Conservation (phyloP, 2,329 filamentous ascomycete species). For the Didymella sp. region DNA sequence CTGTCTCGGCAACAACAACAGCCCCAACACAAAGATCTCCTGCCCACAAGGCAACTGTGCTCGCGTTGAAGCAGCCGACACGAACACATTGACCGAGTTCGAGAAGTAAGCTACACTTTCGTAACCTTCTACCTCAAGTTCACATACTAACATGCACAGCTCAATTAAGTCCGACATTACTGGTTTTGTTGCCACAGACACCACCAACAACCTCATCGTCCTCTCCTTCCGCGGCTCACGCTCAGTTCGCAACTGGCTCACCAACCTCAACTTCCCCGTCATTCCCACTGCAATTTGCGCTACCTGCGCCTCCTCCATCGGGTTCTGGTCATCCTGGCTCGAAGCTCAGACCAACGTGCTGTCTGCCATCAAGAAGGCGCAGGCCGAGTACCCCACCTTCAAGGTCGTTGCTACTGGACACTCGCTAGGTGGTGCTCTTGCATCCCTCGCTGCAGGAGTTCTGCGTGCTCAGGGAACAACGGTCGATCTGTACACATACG, state of each 20-base stretch:
- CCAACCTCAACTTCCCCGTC: slow-evolving; percentile 59
- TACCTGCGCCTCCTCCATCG: slow-evolving; percentile 62
- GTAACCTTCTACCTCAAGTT: neutral
- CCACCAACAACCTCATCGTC: slow-evolving; percentile 62
- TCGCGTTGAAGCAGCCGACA: slow-evolving; percentile 55
- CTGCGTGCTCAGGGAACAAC: slow-evolving; percentile 59
- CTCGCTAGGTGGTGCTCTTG: slow-evolving; percentile 71
- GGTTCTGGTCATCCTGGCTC: slow-evolving; percentile 66
- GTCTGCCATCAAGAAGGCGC: slow-evolving; percentile 55
- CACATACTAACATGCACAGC: slow-evolving; percentile 22
- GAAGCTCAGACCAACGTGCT: slow-evolving; percentile 58
- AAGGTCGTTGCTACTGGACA: slow-evolving; percentile 68
- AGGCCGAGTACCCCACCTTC: slow-evolving; percentile 59
- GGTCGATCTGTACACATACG: slow-evolving; percentile 70
- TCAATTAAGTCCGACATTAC: slow-evolving; percentile 52
- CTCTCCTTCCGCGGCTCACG: slow-evolving; percentile 66
- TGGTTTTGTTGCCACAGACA: slow-evolving; percentile 57
- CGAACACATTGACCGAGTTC: slow-evolving; percentile 57
- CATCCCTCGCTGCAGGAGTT: slow-evolving; percentile 65
- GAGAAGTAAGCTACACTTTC: slow-evolving; percentile 52
- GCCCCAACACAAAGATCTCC: slow-evolving; percentile 52
- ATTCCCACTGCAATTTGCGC: slow-evolving; percentile 51
- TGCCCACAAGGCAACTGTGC: slow-evolving; percentile 58
- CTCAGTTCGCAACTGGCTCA: slow-evolving; percentile 67
- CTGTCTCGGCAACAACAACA: slow-evolving; percentile 58